Evolutionary conservation across 2,329 filamentous ascomycete genomes (phyloP).

Genomic region (Colletotrichum viniferum): DNA sequence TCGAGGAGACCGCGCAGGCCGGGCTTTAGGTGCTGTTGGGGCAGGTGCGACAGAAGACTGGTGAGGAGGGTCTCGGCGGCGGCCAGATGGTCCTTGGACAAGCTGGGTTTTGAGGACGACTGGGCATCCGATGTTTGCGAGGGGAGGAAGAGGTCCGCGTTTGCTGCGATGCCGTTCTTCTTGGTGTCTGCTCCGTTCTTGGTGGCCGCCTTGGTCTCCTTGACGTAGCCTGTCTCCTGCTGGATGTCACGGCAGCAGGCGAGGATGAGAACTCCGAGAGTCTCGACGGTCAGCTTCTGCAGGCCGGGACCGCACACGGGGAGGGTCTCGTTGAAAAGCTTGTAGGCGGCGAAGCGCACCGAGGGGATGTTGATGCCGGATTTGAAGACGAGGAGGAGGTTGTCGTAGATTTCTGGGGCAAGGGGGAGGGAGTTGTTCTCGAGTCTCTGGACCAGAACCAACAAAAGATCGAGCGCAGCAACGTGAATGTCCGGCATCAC

Average conservation of each 20-base stretch:
- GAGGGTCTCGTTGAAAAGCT: constrained; percentile 62
- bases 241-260: constrained; percentile 78
- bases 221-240: constrained; percentile 53
- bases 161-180: constrained; percentile 53
- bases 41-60: constrained; percentile 64
- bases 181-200: constrained; percentile 31
- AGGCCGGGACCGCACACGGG: constrained; percentile 68
- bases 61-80: constrained; percentile 69
- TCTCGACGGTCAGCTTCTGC: constrained; percentile 67
- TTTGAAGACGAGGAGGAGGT: constrained; percentile 73
- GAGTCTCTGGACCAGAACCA: constrained; percentile 62
- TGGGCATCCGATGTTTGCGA: constrained; percentile 39
- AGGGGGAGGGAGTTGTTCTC: constrained; percentile 62
- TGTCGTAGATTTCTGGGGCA: constrained; percentile 70
- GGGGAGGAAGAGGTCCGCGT: constrained; percentile 75
- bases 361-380: constrained; percentile 55
- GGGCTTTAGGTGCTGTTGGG: constrained; percentile 70
- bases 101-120: constrained; percentile 38
- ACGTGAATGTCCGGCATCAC: constrained; percentile 76
- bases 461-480: constrained; percentile 68
- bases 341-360: constrained; percentile 67
- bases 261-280: constrained; percentile 66
- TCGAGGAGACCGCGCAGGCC: constrained; percentile 78
- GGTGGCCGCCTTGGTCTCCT: constrained; percentile 36
- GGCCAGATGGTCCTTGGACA: constrained; percentile 50